phyloP scores from a whole-genome alignment of 768 basidiomycete genomes.

The Rhizopogon rudus region DNA sequence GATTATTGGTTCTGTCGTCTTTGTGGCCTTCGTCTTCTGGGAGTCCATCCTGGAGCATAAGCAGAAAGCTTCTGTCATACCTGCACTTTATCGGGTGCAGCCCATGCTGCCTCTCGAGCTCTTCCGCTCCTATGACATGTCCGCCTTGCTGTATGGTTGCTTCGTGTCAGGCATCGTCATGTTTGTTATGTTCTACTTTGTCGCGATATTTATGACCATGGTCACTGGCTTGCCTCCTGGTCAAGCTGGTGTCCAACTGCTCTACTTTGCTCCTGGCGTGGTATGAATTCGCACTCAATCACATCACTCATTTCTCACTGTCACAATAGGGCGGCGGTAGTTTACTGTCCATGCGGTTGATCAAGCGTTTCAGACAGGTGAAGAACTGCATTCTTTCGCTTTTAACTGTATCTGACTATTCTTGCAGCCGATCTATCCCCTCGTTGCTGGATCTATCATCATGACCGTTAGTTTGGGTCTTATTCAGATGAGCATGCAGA shows the following conservation, averaged over 20 bases:
- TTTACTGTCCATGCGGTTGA: slow-evolving; percentile 26
- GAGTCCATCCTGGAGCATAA: slow-evolving; percentile 34
- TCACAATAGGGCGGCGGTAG: slow-evolving; percentile 33
- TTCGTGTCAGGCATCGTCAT: slow-evolving; percentile 43
- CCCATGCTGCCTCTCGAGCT: slow-evolving; percentile 45
- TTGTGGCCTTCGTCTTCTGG: slow-evolving; percentile 38
- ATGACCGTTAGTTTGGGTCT: slow-evolving; percentile 39
- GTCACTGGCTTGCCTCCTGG: slow-evolving; percentile 36
- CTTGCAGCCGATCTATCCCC: slow-evolving; percentile 36
- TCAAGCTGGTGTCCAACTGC: slow-evolving; percentile 40
- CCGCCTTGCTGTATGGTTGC: slow-evolving; percentile 31
- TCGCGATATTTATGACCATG: slow-evolving; percentile 46
- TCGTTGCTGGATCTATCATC: slow-evolving; percentile 33
- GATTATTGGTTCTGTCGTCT: slow-evolving; percentile 37
- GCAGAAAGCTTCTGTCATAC: not conserved
- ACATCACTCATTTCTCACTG: not conserved
- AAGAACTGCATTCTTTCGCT: not conserved
- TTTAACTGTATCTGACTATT: not conserved
- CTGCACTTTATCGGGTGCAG: slow-evolving; percentile 23
- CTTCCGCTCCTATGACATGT: slow-evolving; percentile 39
- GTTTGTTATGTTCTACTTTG: slow-evolving; percentile 51
- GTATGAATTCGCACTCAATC: slow-evolving; percentile 20
- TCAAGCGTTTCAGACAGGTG: slow-evolving; percentile 34
- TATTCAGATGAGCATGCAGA: slow-evolving; percentile 36
- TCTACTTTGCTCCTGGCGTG: slow-evolving; percentile 48